Percentiles rank a stretch among this genome's conserved stretches.
Conservation (phyloP, 495 filamentous ascomycete species). For the Trichoderma virens region DNA sequence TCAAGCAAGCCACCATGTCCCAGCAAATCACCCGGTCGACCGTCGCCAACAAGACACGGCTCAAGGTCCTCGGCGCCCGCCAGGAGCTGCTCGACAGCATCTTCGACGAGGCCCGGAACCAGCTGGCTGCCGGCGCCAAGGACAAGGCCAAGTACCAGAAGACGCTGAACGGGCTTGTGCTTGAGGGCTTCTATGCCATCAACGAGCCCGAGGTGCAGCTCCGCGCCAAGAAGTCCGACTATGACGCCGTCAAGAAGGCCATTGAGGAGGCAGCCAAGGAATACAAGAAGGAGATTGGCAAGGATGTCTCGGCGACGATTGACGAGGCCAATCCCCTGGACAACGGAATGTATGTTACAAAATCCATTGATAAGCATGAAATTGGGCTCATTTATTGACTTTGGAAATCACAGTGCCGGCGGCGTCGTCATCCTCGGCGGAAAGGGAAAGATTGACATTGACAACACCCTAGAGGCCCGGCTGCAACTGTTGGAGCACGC, state of each 20-base stretch:
- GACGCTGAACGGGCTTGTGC: constrained; percentile 67
- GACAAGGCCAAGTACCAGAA: constrained; percentile 66
- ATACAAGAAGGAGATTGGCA: constrained; percentile 69
- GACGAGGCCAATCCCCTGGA: constrained; percentile 75
- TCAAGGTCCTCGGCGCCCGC: constrained; percentile 74
- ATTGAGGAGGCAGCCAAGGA: constrained; percentile 65
- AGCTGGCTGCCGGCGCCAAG: constrained; percentile 55
- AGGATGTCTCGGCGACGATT: constrained; percentile 51
- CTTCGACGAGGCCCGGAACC: constrained; percentile 67
- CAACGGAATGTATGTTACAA: constrained; percentile 68
- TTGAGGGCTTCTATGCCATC: constrained; percentile 86
- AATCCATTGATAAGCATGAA: background rate
- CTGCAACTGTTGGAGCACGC: constrained; percentile 75
- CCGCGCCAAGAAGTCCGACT: constrained; percentile 72
- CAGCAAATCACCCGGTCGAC: constrained; percentile 96
- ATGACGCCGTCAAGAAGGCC: constrained; percentile 62
- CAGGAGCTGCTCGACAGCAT: constrained; percentile 90
- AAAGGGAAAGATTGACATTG: constrained; percentile 92
- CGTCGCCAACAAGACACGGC: constrained; percentile 86
- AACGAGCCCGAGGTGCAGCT: constrained; percentile 69
- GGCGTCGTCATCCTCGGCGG: constrained; percentile 74
- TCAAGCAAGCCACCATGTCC: constrained; percentile 91
- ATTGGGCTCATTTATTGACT: constrained; percentile 10
- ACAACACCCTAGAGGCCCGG: constrained; percentile 94
- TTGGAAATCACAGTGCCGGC: constrained; percentile 55